Evolutionary conservation across 2,329 filamentous ascomycete species (phyloP).

Genomic region (Fusarium caatingaense): DNA sequence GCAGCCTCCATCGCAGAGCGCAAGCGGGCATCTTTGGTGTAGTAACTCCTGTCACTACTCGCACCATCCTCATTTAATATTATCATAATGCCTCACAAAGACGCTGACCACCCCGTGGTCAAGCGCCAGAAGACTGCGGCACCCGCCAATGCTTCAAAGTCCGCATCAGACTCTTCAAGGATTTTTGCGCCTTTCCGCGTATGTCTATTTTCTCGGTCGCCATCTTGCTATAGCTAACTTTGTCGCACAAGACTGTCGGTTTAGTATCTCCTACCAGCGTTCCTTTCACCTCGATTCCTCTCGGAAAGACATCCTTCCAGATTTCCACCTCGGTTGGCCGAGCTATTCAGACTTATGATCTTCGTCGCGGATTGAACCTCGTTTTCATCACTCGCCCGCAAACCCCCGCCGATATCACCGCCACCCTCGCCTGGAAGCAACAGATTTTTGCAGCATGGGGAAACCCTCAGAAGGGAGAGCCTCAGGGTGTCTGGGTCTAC

Average conservation of each 20-base stretch:
- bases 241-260: conserved; percentile 78
- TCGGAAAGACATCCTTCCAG: conserved; percentile 96
- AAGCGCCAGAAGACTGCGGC: conserved; percentile 78
- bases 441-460: conserved; percentile 92
- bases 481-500: conserved; percentile 87
- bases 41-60: conserved; percentile 7
- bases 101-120: conserved; percentile 69
- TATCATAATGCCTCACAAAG: conserved; percentile 66
- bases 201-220: conserved; percentile 51
- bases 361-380: conserved; percentile 88
- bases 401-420: conserved; percentile 86
- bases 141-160: conserved; percentile 51
- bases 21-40: conserved; percentile 28
- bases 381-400: conserved; percentile 94
- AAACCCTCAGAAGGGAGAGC: conserved; percentile 61
- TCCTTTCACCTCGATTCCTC: conserved; percentile 87
- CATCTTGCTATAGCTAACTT: neutral
- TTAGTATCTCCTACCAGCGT: conserved; percentile 91
- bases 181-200: conserved; percentile 96
- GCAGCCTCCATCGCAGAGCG: conserved; percentile 35
- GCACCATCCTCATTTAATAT: conserved; percentile 13
- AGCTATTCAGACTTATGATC: conserved; percentile 93
- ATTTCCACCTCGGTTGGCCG: conserved; percentile 94
- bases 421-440: conserved; percentile 88
- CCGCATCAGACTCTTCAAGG: conserved; percentile 69